Conservation (phyloP, 176 grass and related monocot genomes). For the Secale cereale region DNA sequence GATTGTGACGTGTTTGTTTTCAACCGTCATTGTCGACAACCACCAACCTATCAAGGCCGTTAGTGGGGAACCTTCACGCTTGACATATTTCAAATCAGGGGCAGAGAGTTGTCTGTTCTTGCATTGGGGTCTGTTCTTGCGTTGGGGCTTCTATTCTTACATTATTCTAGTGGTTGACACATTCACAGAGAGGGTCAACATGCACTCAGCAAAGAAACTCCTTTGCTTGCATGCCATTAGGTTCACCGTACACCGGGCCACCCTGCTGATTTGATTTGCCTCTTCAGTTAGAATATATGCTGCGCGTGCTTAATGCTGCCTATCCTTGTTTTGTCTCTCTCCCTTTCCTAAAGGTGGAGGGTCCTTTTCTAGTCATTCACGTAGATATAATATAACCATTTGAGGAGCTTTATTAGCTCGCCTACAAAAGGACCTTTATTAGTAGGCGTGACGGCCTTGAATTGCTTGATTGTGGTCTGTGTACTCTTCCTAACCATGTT, state of each 20-base stretch:
- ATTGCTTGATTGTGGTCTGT: slow-evolving; percentile 15
- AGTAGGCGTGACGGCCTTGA: slow-evolving; percentile 28
- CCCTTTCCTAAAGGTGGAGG: slow-evolving; percentile 38
- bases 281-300: slow-evolving; percentile 40
- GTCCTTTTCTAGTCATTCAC: slow-evolving; percentile 37
- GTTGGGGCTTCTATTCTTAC: slow-evolving; percentile 35
- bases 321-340: slow-evolving; percentile 53
- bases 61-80: slow-evolving; percentile 52
- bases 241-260: slow-evolving; percentile 21
- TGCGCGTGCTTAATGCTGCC: slow-evolving; percentile 58
- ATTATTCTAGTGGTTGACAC: slow-evolving; percentile 64
- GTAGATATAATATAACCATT: slow-evolving; percentile 35
- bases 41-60: slow-evolving; percentile 34
- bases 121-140: slow-evolving; percentile 5
- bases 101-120: slow-evolving; percentile 41
- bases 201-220: slow-evolving; percentile 24
- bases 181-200: slow-evolving; percentile 39
- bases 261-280: slow-evolving; percentile 14
- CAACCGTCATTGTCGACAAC: slow-evolving; percentile 33
- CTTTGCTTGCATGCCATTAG: slow-evolving; percentile 32
- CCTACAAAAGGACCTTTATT: slow-evolving; percentile 29
- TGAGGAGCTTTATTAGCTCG: slow-evolving; percentile 32
- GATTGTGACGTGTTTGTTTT: slow-evolving; percentile 30
- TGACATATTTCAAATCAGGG: slow-evolving; percentile 33
- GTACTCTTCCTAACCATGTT: slow-evolving; percentile 30